These are phyloP conservation scores for Phlyctochytrium arcticum DNA, from an alignment of 192 early-diverging fungal species.

Conservation along the genomic window DNA sequence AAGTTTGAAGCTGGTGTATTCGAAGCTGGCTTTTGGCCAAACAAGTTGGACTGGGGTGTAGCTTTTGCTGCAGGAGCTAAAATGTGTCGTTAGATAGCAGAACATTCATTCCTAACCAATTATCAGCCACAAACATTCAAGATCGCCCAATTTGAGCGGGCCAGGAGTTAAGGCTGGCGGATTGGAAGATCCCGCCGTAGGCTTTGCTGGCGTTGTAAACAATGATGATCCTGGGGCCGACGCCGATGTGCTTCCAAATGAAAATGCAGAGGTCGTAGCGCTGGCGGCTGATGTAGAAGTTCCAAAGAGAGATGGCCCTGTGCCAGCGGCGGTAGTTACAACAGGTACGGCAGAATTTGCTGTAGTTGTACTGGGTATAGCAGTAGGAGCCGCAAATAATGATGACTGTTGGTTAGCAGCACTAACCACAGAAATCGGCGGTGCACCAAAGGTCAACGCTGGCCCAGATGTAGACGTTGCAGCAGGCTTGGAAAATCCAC, in stretches of 20 bases:
- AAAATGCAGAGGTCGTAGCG: neutral
- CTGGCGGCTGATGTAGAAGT: neutral
- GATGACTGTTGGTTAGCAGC: neutral
- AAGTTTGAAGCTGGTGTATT: neutral
- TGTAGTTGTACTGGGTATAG: slow-evolving; percentile 1
- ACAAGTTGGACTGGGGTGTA: no score
- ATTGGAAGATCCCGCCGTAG: slow-evolving; percentile 6
- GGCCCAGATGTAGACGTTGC: neutral
- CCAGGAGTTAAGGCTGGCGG: slow-evolving; percentile 27
- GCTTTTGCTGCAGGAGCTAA: slow-evolving; percentile 25
- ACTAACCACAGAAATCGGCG: no score
- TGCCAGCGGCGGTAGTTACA: slow-evolving; percentile 6
- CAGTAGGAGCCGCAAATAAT: slow-evolving; percentile 5
- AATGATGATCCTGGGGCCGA: slow-evolving; percentile 3
- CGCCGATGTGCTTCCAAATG: slow-evolving; percentile 4
- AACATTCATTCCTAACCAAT: neutral
- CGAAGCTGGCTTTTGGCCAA: slow-evolving; percentile 13
- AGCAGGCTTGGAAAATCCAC: neutral
- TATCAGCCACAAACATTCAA: slow-evolving; percentile 6
- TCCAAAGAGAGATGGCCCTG: neutral
- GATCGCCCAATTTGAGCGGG: slow-evolving; percentile 26
- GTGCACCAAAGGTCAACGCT: neutral
- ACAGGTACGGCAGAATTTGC: slow-evolving; percentile 5
- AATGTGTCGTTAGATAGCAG: neutral
- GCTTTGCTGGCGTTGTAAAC: slow-evolving; percentile 17